Base-by-base conservation (phyloP, 2,329 filamentous ascomycete species). In the Aspergillus oerlinghausenensis region DNA sequence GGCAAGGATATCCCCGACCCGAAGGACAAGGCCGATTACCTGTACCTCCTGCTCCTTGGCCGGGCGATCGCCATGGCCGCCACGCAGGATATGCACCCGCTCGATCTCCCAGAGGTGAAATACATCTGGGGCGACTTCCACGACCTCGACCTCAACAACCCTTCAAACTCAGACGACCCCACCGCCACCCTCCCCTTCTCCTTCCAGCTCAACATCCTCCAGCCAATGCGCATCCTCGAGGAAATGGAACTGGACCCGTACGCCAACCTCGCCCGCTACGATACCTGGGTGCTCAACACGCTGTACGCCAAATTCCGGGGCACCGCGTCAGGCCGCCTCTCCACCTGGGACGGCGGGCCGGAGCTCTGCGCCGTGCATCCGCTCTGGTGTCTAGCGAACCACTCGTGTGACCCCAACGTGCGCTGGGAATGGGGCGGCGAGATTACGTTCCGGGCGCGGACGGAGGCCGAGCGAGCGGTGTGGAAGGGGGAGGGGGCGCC, bases 341-440 rank as follows among this genome's bases (percentile, higher is more conserved):
- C 84, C 60, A 82, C 82, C 0, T 83, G 84, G 64, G 89, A 93
- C 60, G 90, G 92, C 3, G 85, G 90, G 9, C 93, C 94, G 0
- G 94, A 97, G 67, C 88, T 96, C 4, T 91, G 90, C 28, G 93
- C 93, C 28, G 92, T 97, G 28, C 92, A 97, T 75, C 92, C 93
- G 1, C 85, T 96, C 65, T 99, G 94, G 92, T 97, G 92, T 74
- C 80, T 97, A 29, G 92, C 93, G 28, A 99, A 99, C 68, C 94
- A 99, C 72, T 91, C 92, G 71, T 99, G 94, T 75, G 87, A 96
- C 70, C 94, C 94, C 8, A 97, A 96, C 72, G 92, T 97, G 42
- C 84, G 84, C 3, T 99, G 94, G 94, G 90, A 96, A 67, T 97
- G 92, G 90, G 86, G 88, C 50, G 71, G 70, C 4, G 72, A 76